Base-by-base conservation (phyloP, 2,329 filamentous ascomycete species). In the Coniella vitis region DNA sequence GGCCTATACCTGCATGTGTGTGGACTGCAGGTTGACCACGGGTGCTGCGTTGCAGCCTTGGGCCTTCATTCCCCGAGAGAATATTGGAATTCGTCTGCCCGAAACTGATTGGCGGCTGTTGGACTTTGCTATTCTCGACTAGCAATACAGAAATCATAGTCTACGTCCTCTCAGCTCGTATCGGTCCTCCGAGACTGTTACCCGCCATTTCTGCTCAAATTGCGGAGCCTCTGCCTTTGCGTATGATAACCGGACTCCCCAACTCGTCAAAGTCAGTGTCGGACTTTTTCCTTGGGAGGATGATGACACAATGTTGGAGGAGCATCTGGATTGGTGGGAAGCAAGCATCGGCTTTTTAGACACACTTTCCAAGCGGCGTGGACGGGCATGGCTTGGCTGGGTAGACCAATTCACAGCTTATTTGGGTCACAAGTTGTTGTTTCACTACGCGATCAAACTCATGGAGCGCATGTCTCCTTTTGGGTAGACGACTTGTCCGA, bases 191-290 rank as follows among this genome's bases (percentile, higher is more conserved):
- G 60, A 66, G 0, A 73, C 70, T 0, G 73, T 81, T 3, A 65
- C 68, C 40, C 73, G 84, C 14, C 77, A 82, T 38, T 86, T 85
- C 58, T 87, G 83, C 59, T 62, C 63, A 2, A 58, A 47, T 1
- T 87, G 84, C 58, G 83, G 83, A 1, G 82, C 84, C 1, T 81
- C 74, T 0, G 70, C 81, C 3, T 86, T 85, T 57, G 86, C 78
- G 75, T 73, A 78, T 56, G 74, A 74, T 46, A 64, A 69, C 4
- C 66, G 68, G 52, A 67, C 81, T 35, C 70, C 75, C 0, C 70
- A 72, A 4, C 59, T 86, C 16, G 69, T 86, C 14, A 81, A 87
- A 62, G 73, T 87, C 8, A 84, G 80, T 52, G 73, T 76, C 8
- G 83, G 83, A 0, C 56, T 85, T 35, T 59, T 86, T 4, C 65